Conservation (phyloP, 2,329 filamentous ascomycete genomes). For the Colletotrichum lentis region DNA sequence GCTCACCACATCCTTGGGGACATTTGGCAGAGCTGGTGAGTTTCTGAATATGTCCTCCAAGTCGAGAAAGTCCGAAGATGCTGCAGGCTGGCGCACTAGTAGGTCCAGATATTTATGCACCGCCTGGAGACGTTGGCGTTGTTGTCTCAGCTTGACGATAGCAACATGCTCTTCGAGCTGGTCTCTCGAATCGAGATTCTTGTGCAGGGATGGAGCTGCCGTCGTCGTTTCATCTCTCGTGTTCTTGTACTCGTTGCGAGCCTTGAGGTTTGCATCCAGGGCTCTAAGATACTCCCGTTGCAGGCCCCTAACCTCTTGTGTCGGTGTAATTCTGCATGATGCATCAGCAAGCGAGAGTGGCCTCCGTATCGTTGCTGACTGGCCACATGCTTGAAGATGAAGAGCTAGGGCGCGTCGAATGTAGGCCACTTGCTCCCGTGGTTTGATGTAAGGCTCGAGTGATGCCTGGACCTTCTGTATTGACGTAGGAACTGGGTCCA, state of each 20-base stretch:
- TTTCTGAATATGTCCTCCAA: conserved; percentile 57
- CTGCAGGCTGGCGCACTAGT: conserved; percentile 61
- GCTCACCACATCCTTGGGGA: conserved; percentile 62
- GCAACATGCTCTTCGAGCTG: conserved; percentile 61
- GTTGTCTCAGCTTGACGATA: conserved; percentile 60
- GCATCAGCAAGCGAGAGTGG: conserved; percentile 60
- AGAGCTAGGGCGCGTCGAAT: conserved; percentile 64
- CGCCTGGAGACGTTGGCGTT: conserved; percentile 58
- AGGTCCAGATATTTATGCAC: conserved; percentile 61
- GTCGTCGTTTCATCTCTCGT: conserved; percentile 40
- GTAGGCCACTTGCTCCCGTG: conserved; percentile 64
- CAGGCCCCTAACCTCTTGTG: conserved; percentile 55
- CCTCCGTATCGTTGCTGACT: conserved; percentile 52
- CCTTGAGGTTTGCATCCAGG: conserved; percentile 60
- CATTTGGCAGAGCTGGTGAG: conserved; percentile 54
- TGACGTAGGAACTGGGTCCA: conserved; percentile 47
- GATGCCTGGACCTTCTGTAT: conserved; percentile 52
- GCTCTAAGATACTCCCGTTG: conserved; percentile 65
- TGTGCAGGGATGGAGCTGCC: conserved; percentile 35
- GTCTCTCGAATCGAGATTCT: conserved; percentile 27
- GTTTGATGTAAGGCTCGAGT: conserved; percentile 63
- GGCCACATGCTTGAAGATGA: conserved; percentile 59
- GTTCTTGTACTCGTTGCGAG: conserved; percentile 57
- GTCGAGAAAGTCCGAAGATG: conserved; percentile 59
- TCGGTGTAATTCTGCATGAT: conserved; percentile 47